These are phyloP conservation scores for Arthrobotrys sphaeroides DNA, from an alignment of 2,329 filamentous ascomycete species.

Conservation along the genomic window DNA sequence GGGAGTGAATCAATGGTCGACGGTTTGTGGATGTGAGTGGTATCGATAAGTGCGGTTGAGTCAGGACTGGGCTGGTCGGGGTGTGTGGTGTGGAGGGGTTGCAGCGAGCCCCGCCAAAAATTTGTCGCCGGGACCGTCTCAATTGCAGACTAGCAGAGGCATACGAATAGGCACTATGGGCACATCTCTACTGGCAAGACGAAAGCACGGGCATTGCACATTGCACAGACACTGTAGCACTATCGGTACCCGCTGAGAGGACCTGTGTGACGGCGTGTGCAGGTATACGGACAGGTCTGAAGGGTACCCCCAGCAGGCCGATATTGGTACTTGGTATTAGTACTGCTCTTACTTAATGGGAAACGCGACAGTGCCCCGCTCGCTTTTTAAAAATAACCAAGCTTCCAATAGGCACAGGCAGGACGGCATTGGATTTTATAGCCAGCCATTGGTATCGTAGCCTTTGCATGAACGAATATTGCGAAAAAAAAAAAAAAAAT, in stretches of 20 bases:
- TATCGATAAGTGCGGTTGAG: constrained; percentile 15
- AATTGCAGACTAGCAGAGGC: no score
- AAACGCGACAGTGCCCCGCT: constrained; percentile 3
- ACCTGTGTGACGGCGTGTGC: no score
- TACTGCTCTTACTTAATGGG: constrained; percentile 12
- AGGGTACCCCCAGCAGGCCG: neutral
- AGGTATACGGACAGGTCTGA: no score
- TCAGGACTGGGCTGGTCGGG: constrained; percentile 2
- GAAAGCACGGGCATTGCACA: neutral
- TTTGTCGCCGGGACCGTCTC: no score
- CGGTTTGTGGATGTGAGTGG: neutral
- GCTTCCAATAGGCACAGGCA: no score
- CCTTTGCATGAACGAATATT: no score
- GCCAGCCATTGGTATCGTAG: no score
- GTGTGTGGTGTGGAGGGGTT: constrained; percentile 36
- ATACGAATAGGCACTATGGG: no score
- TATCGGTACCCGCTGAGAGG: no score
- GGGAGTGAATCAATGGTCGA: neutral
- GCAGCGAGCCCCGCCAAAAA: constrained; percentile 41
- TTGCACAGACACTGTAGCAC: no score
- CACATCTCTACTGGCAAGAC: neutral
- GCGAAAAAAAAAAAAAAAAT: no score
- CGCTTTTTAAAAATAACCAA: neutral
- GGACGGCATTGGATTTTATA: no score
- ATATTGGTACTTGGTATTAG: neutral